These are phyloP conservation scores for Geotrichum restrictum DNA, from an alignment of 1,139 yeast species.

Conservation along the genomic window DNA sequence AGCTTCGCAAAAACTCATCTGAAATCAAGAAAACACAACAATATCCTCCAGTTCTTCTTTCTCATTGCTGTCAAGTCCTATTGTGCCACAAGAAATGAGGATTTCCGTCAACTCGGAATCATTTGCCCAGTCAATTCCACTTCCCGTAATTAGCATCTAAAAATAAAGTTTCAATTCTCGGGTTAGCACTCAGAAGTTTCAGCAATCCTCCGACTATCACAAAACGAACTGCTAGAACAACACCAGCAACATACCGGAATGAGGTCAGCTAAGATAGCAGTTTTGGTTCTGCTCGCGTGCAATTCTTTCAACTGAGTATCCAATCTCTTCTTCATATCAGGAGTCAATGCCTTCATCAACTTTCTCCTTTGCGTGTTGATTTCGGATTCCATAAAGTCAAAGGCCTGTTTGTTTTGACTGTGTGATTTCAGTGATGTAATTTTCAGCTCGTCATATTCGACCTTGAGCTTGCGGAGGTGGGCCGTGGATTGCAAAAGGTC, in stretches of 20 bases:
- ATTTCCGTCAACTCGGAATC: conserved; percentile 16
- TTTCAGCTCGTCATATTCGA: conserved; percentile 1
- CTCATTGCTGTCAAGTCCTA: conserved; percentile 16
- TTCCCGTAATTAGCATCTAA: conserved; percentile 19
- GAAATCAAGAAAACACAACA: background rate
- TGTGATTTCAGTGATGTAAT: background rate
- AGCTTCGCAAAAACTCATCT: too few species aligned
- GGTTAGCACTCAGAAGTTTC: too few species aligned
- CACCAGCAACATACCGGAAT: conserved; percentile 8
- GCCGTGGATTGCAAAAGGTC: conserved; percentile 10
- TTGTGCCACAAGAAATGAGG: conserved; percentile 16
- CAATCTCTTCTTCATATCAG: background rate
- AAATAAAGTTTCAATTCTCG: background rate
- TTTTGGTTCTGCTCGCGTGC: background rate
- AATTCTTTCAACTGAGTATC: conserved; percentile 8
- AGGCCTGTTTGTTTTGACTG: background rate
- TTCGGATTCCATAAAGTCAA: background rate
- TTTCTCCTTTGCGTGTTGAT: conserved; percentile 1
- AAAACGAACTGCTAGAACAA: background rate
- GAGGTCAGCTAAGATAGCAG: conserved; percentile 12
- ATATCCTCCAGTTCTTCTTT: conserved; percentile 16
- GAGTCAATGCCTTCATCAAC: background rate
- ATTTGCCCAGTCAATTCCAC: conserved; percentile 20
- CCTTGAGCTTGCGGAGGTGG: background rate
- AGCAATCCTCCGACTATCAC: background rate